Conservation (phyloP, 768 basidiomycete genomes). For the Russula lepida region DNA sequence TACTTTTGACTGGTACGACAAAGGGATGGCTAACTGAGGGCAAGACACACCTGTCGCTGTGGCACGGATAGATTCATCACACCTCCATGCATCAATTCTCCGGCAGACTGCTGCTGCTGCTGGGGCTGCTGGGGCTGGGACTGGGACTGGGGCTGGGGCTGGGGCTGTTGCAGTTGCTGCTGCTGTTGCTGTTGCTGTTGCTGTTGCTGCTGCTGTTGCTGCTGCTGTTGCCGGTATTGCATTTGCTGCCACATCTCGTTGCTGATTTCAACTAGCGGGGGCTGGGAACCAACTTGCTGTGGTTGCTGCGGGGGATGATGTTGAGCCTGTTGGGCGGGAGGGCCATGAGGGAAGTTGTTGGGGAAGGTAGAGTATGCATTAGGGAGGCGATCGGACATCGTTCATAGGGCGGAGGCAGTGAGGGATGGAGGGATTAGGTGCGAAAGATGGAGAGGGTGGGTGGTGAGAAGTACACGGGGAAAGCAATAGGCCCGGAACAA, state of each 20-base stretch:
- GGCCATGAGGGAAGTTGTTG: conserved; percentile 14
- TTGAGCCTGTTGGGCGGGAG: conserved; percentile 17
- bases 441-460: neutral
- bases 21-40: neutral
- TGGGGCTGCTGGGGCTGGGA: too few species aligned
- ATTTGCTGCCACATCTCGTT: conserved; percentile 17
- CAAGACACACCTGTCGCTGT: conserved; percentile 14
- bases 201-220: conserved; percentile 11
- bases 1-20: neutral
- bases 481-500: conserved; percentile 1
- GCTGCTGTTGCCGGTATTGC: conserved; percentile 3
- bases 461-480: neutral
- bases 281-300: conserved; percentile 13
- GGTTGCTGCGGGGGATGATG: conserved; percentile 12
- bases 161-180: conserved; percentile 1
- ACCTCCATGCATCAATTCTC: conserved; percentile 10
- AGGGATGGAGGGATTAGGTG: conserved; percentile 9
- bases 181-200: conserved; percentile 13
- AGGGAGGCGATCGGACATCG: conserved; percentile 22
- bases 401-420: conserved; percentile 17
- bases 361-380: conserved; percentile 17
- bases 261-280: conserved; percentile 15
- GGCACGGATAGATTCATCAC: neutral
- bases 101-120: conserved; percentile 10
- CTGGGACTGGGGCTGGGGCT: too few species aligned